Evolutionary conservation across 2,329 filamentous ascomycete genomes (phyloP).

Genomic region (Trichoderma atrobrunneum): DNA sequence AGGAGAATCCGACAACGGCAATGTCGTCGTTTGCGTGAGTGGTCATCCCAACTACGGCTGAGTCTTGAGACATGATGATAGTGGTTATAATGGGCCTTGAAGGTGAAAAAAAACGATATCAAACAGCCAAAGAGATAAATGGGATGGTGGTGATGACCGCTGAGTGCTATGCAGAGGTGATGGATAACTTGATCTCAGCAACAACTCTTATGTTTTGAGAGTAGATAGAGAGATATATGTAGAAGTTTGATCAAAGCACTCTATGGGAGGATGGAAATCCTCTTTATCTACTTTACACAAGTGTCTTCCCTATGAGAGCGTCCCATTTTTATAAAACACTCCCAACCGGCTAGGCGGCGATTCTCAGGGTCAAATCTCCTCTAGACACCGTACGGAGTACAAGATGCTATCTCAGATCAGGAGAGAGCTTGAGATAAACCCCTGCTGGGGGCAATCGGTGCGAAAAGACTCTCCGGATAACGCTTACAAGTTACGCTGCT

Average conservation of each 20-base stretch:
- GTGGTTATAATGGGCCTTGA: background rate
- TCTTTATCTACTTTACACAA: background rate
- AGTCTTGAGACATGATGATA: background rate
- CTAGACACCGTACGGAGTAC: background rate
- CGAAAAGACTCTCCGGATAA: background rate
- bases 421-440: background rate
- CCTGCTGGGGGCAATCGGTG: background rate
- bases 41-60: background rate
- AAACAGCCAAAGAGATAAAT: background rate
- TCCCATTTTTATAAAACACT: too few species aligned
- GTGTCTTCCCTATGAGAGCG: background rate
- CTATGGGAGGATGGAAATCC: background rate
- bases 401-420: background rate
- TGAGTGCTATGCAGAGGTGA: too few species aligned
- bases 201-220: background rate
- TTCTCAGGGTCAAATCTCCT: background rate
- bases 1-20: conserved; percentile 38
- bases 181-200: background rate
- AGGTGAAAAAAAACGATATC: background rate
- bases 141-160: background rate
- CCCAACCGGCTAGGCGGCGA: too few species aligned
- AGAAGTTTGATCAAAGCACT: background rate
- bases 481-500: background rate
- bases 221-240: background rate
- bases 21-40: conserved; percentile 17